Evolutionary conservation across 2,329 filamentous ascomycete genomes (phyloP), one percentile per base, ranked within the genome.

Genomic region (Xylariaceae sp.): DNA sequence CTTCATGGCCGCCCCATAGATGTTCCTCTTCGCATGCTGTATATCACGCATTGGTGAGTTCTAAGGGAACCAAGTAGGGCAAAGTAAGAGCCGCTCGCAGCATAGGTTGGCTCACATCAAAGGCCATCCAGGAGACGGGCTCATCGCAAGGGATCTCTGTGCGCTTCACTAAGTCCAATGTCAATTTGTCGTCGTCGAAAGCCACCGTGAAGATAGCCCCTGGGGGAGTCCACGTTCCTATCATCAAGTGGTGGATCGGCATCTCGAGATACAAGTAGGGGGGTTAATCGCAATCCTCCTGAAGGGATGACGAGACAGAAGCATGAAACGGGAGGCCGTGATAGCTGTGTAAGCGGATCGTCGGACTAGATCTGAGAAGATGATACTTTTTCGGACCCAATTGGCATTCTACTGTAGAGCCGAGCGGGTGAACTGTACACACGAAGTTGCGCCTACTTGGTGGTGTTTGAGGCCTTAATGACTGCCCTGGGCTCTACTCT

Each of bases 71-170:
- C 16, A 22, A 33, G 19, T 28, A 40, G 40, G 42, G 12, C 18
- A 3, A 10, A 16, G 10, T 11, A 18, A n/a, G 12, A 16, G n/a
- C 17, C 11, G 39, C n/a, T n/a, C 42, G 22, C 22, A 28, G 22
- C 22, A 28, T 28, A 28, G 7, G 22, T 42, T 17, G n/a, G 65
- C 86, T 73, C 75, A 90, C 89, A 69, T 90, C 87, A 65, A 95
- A 93, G 14, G 89, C 87, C 88, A 96, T 93, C 90, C 90, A 96
- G 54, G 90, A 95, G 60, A 96, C 94, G 7, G 90, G 89, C 72
- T 96, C 89, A 58, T 93, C 88, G 47, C 88, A 73, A 5, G 89
- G 87, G 51, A 95, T 94, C 53, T 85, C 83, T 1, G 89, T 94
- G 62, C 87, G 84, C 75, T 93, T 91, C 66, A 95, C 74, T 64